Percentiles rank a stretch among this genome's conserved stretches.
These are phyloP conservation scores for Castanea sativa DNA, from an alignment of 306 rosid genomes.

Conservation along the genomic window DNA sequence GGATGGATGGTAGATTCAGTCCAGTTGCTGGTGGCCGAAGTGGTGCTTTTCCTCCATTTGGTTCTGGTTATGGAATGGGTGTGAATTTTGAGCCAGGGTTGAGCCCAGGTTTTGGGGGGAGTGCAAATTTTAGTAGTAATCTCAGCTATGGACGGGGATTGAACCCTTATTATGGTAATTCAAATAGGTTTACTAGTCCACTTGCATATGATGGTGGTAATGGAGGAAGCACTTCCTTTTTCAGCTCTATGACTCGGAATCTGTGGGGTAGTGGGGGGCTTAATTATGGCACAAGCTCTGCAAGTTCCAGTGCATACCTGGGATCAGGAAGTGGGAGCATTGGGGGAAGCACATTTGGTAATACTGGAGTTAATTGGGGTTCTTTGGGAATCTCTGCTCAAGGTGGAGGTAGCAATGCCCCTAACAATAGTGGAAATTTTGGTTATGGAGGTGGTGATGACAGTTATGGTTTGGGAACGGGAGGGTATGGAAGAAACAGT, in stretches of 20 bases:
- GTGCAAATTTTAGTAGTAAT: constrained; percentile 63
- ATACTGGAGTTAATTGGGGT: constrained; percentile 70
- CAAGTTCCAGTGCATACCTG: constrained; percentile 59
- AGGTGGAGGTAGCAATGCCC: constrained; percentile 41
- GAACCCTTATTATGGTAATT: constrained; percentile 71
- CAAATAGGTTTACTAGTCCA: constrained; percentile 66
- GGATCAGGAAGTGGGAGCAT: constrained; percentile 76
- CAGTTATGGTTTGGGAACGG: constrained; percentile 57
- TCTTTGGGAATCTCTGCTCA: constrained; percentile 44
- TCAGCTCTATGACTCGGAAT: constrained; percentile 71
- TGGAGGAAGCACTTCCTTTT: constrained; percentile 77
- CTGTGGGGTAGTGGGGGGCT: constrained; percentile 90
- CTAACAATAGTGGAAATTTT: constrained; percentile 37
- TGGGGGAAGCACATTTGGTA: constrained; percentile 67
- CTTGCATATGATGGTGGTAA: constrained; percentile 65
- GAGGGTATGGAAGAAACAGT: constrained; percentile 80
- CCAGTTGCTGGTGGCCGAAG: constrained; percentile 78
- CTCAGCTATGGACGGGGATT: constrained; percentile 78
- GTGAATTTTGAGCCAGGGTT: constrained; percentile 79
- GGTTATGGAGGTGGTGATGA: constrained; percentile 47
- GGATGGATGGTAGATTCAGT: constrained; percentile 81
- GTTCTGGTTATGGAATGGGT: constrained; percentile 82
- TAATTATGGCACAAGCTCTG: constrained; percentile 65
- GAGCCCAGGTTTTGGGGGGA: constrained; percentile 76
- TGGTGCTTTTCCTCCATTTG: constrained; percentile 80